A percentile compares a stretch with the other conserved stretches of the same genome.
Conservation (phyloP, 106 monocot genomes). For the Allium sativum region DNA sequence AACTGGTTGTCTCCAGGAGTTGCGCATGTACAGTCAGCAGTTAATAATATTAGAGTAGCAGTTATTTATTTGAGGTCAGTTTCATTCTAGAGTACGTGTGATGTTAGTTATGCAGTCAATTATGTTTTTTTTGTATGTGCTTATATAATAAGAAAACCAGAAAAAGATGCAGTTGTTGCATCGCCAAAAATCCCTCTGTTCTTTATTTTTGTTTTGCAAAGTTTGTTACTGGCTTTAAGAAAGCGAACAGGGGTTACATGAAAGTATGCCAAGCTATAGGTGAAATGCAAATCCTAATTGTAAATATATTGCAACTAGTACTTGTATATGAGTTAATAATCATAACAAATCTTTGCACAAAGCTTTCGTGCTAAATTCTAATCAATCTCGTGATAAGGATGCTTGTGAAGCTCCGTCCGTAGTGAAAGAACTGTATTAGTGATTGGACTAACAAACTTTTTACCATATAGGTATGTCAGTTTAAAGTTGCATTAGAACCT, state of each 20-base stretch:
- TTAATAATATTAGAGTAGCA: too few species aligned
- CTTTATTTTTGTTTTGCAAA: too few species aligned
- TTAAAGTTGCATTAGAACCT: conserved; percentile 27
- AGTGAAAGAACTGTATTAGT: conserved; percentile 24
- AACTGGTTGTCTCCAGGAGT: too few species aligned
- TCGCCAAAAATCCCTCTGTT: too few species aligned
- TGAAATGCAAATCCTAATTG: neutral
- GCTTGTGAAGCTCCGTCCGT: conserved; percentile 33
- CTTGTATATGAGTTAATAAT: neutral
- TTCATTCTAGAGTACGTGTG: too few species aligned
- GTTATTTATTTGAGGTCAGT: too few species aligned
- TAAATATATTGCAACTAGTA: neutral
- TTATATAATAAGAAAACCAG: too few species aligned
- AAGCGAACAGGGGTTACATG: neutral
- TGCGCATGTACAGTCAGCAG: too few species aligned
- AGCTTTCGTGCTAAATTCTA: conserved; percentile 33
- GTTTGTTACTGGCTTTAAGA: too few species aligned
- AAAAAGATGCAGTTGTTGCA: too few species aligned
- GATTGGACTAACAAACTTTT: conserved; percentile 35
- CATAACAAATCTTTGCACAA: conserved; percentile 24
- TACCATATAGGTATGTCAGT: conserved; percentile 35
- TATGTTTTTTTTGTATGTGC: too few species aligned
- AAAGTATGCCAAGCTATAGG: neutral
- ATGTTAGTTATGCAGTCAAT: too few species aligned
- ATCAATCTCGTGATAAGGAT: conserved; percentile 26